phyloP scores from a whole-genome alignment of 192 early-diverging fungal species.

The Mortierella hygrophila region DNA sequence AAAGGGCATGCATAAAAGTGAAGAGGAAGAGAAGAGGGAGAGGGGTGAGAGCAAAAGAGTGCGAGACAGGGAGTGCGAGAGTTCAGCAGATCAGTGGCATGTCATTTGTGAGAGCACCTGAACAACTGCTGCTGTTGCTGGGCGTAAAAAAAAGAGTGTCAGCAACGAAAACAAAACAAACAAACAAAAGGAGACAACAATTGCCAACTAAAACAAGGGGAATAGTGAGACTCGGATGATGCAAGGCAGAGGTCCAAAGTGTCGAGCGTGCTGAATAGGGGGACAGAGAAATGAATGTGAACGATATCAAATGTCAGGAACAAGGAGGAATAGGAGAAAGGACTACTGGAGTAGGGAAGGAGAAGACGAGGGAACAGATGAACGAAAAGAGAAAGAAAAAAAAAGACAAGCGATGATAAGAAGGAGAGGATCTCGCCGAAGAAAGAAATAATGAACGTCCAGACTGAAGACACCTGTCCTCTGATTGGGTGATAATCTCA shows the following conservation, averaged over 20 bases:
- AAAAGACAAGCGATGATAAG: neutral
- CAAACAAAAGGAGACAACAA: neutral
- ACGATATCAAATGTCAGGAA: neutral
- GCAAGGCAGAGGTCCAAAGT: neutral
- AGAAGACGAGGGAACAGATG: neutral
- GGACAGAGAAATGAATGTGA: neutral
- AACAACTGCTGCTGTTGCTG: conserved; percentile 4
- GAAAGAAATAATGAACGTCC: neutral
- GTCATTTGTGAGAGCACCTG: conserved; percentile 33
- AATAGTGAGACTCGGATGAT: neutral
- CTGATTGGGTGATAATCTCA: neutral
- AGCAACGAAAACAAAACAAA: neutral
- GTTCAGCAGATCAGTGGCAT: conserved; percentile 22
- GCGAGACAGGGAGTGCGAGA: neutral
- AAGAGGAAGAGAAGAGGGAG: neutral
- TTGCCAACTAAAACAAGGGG: neutral
- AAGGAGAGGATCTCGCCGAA: neutral
- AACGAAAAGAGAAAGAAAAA: neutral
- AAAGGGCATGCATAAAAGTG: neutral
- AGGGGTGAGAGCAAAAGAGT: neutral
- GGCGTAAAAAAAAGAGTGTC: neutral
- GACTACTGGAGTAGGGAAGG: neutral
- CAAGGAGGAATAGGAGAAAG: neutral
- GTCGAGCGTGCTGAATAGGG: neutral
- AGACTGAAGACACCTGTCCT: neutral